A percentile compares a stretch with the other conserved stretches of the same genome.
These are phyloP conservation scores for Solanum ossicruentum DNA, from an alignment of 257 asterid genomes.

Conservation along the genomic window DNA sequence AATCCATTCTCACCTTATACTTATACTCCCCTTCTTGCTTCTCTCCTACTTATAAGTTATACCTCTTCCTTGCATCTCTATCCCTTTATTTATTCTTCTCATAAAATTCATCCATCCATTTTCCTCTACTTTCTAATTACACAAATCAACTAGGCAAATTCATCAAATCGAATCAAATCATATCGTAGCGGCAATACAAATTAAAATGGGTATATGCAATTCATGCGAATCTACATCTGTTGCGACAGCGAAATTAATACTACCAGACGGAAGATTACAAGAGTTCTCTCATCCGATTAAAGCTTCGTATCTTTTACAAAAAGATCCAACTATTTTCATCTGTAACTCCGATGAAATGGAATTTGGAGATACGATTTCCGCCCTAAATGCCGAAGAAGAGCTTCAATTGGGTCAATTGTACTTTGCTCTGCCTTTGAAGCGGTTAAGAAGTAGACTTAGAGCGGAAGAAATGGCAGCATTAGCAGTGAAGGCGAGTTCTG, in stretches of 20 bases:
- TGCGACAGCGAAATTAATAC: conserved; percentile 60
- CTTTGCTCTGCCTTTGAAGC: conserved; percentile 64
- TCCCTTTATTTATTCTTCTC: neutral
- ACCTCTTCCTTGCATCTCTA: neutral
- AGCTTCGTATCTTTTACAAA: conserved; percentile 55
- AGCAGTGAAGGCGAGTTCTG: conserved; percentile 90
- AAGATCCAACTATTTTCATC: conserved; percentile 50
- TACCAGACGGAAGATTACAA: conserved; percentile 65
- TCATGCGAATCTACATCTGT: conserved; percentile 68
- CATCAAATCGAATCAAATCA: neutral
- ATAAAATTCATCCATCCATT: neutral
- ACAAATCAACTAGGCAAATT: neutral
- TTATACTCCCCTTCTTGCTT: neutral
- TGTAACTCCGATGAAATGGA: conserved; percentile 94
- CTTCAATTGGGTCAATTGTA: conserved; percentile 80
- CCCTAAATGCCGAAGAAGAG: conserved; percentile 59
- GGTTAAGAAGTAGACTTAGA: conserved; percentile 41
- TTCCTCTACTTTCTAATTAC: neutral
- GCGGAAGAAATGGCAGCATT: conserved; percentile 96
- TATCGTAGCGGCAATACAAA: neutral
- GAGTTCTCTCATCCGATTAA: conserved; percentile 68
- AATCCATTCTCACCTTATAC: conserved; percentile 1
- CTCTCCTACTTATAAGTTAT: neutral
- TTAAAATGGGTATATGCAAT: conserved; percentile 67
- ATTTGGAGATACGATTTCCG: conserved; percentile 49